Evolutionary conservation across 306 rosid species (phyloP).

Genomic region (Ochetophila trinervis): DNA sequence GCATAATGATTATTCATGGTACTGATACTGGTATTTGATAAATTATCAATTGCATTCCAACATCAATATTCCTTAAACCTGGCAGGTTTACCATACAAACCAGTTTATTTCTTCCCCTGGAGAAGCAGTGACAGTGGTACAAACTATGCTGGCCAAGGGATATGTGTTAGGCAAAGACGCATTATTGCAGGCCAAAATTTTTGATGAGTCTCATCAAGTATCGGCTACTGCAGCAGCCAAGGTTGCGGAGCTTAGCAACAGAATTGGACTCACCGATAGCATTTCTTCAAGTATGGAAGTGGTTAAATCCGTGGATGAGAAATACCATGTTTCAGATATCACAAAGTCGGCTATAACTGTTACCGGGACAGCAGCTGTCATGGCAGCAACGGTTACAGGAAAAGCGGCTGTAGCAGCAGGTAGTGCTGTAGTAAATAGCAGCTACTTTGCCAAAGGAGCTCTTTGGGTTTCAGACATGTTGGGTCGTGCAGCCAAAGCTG

Average conservation of each 20-base stretch:
- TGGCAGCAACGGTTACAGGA: constrained; percentile 63
- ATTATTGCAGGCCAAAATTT: constrained; percentile 68
- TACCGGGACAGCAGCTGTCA: constrained; percentile 79
- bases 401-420: constrained; percentile 74
- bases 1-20: no score
- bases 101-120: constrained; percentile 57
- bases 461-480: constrained; percentile 60
- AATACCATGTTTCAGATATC: constrained; percentile 65
- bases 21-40: neutral
- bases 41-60: neutral
- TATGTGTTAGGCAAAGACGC: constrained; percentile 82
- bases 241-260: constrained; percentile 61
- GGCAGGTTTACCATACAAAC: constrained; percentile 46
- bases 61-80: neutral
- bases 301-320: constrained; percentile 70
- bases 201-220: constrained; percentile 68
- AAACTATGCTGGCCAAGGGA: constrained; percentile 88
- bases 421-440: constrained; percentile 66
- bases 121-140: constrained; percentile 70
- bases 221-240: constrained; percentile 78
- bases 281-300: constrained; percentile 65
- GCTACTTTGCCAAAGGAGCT: constrained; percentile 89
- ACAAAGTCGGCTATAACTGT: constrained; percentile 66
- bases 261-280: constrained; percentile 68
- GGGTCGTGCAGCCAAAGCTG: constrained; percentile 59